phyloP scores from a whole-genome alignment of 768 basidiomycete species.

The Macrolepiota albuminosa region DNA sequence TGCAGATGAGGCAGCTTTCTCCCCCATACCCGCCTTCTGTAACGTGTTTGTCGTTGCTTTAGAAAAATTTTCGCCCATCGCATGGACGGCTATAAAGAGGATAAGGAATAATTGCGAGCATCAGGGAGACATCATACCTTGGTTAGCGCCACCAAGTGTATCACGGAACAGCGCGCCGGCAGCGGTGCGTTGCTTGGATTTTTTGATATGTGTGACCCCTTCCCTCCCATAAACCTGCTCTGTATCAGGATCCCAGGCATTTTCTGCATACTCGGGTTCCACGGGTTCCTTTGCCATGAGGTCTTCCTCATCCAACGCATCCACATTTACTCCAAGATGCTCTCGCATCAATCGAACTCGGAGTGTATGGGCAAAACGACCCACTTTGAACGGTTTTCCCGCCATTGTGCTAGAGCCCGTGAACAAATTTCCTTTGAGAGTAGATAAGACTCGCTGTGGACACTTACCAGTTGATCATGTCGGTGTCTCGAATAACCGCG shows the following conservation, averaged over 20 bases:
- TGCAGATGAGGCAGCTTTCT: constrained; percentile 31
- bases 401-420: constrained; percentile 71
- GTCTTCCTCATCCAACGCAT: constrained; percentile 76
- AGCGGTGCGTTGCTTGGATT: constrained; percentile 30
- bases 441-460: not conserved
- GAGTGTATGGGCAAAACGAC: constrained; percentile 93
- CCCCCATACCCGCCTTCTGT: constrained; percentile 40
- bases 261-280: constrained; percentile 45
- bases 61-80: constrained; percentile 31
- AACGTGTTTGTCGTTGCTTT: constrained; percentile 30
- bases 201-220: constrained; percentile 36
- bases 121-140: constrained; percentile 39
- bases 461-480: constrained; percentile 91
- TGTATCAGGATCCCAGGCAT: constrained; percentile 68
- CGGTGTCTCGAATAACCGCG: constrained; percentile 90
- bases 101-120: not conserved
- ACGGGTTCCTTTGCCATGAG: constrained; percentile 50
- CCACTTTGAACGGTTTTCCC: constrained; percentile 91
- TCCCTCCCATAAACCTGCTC: constrained; percentile 54
- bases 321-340: constrained; percentile 93
- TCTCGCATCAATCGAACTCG: constrained; percentile 95
- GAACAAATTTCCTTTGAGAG: not conserved
- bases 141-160: constrained; percentile 33
- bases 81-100: constrained; percentile 33
- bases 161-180: constrained; percentile 29